Percentiles rank a stretch among this genome's conserved stretches.
Evolutionary conservation across 495 filamentous ascomycete species (phyloP).

Genomic region (Hypoxylon intermedium): DNA sequence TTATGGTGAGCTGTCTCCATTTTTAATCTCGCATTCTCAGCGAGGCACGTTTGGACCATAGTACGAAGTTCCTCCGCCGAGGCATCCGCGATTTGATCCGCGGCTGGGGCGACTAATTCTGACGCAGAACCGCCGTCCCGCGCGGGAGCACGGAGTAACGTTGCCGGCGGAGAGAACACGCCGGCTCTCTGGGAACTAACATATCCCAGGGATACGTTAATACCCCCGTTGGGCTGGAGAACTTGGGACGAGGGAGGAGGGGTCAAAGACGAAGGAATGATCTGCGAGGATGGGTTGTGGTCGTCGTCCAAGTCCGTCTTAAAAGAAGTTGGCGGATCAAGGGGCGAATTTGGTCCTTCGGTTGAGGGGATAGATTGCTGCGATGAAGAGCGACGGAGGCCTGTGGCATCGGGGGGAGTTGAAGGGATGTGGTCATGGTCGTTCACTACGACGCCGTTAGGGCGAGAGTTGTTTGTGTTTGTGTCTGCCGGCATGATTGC

Average conservation of each 20-base stretch:
- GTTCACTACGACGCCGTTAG: conserved; percentile 35
- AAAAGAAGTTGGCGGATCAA: conserved; percentile 46
- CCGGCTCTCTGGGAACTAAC: conserved; percentile 50
- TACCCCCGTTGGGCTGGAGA: conserved; percentile 46
- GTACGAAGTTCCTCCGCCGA: conserved; percentile 63
- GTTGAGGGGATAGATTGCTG: conserved; percentile 56
- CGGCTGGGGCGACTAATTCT: conserved; percentile 64
- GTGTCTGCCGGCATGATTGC: conserved; percentile 36
- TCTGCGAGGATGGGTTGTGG: conserved; percentile 33
- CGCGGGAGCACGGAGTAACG: conserved; percentile 54
- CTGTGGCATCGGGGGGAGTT: conserved; percentile 48
- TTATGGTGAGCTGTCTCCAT: conserved; percentile 91
- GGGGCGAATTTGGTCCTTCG: conserved; percentile 50
- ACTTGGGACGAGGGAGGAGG: conserved; percentile 79
- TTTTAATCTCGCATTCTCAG: conserved; percentile 68
- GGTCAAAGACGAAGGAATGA: conserved; percentile 65
- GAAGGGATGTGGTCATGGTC: conserved; percentile 49
- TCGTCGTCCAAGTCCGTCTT: conserved; percentile 52
- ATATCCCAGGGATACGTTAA: conserved; percentile 51
- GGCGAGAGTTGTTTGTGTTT: conserved; percentile 28
- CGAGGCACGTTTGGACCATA: conserved; percentile 59
- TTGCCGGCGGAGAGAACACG: conserved; percentile 65
- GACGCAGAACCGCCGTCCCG: conserved; percentile 58
- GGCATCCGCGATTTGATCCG: conserved; percentile 69
- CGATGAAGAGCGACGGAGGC: conserved; percentile 40